Base-by-base conservation (phyloP, 305 asterid genomes). In the Solanum aculeatissimum region DNA sequence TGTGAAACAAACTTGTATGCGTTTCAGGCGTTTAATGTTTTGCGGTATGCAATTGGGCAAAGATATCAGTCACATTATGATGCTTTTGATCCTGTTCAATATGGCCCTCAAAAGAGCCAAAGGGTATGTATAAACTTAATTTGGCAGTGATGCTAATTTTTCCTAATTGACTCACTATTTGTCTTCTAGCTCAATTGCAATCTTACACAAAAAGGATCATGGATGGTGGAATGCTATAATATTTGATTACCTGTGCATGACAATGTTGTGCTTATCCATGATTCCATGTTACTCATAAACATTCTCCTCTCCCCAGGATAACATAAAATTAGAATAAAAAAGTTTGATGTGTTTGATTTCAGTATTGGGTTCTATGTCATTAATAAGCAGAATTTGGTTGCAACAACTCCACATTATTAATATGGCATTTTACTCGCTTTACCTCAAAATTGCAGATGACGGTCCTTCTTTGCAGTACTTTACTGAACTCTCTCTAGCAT, bases 51-150 rank as follows among this genome's bases (percentile, higher is more conserved):
- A 94, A 91, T 93, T 83, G 98, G 98, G 32, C 98, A 97, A 90
- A 90, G 96, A 77, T 97, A 95, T 86, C 92, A 89, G 55, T 92
- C 98, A 62, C 99, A 97, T 88, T 97, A 91, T 83, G 99, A 97
- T 89, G 97, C 99, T 43, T 94, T 95, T 89, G 91, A 88, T 87
- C 96, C 98, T 87, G 91, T 94, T 85, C 98, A 95, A 88, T 97
- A 95, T 42, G 99, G 98, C 63, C 98, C 98, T 15, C 98, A 93
- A 88, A 91, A 90, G 92, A 97, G 98, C 93, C 98, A 93, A 88
- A 91, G 99, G 95, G 99, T 97, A 92, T 84, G 83, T 47, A n/a
- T 62, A 21, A 72, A 42, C 58, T 13, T 21, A 43, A 43, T 45
- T 72, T 75, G 14, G 32, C 81, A 47, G 9, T 47, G 42, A 43